These are phyloP conservation scores for Saccharomycopsis vini DNA, from an alignment of 805 yeast species.

Conservation along the genomic window DNA sequence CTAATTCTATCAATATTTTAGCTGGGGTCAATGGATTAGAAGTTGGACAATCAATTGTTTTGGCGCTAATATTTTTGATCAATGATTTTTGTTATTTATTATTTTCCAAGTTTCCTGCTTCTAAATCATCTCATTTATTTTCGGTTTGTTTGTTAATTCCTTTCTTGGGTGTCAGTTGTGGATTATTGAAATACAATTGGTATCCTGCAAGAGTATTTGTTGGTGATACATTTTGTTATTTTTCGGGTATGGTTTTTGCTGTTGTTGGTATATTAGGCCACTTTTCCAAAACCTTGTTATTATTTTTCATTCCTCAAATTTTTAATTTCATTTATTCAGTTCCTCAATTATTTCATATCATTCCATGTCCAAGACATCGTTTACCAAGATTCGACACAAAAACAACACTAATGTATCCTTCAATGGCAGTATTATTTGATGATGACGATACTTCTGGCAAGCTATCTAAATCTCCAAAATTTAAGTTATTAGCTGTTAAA, in stretches of 20 bases:
- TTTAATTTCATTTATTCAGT: constrained; percentile 80
- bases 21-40: constrained; percentile 97
- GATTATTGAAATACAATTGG: constrained; percentile 71
- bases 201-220: constrained; percentile 91
- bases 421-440: constrained; percentile 36
- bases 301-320: constrained; percentile 86
- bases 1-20: constrained; percentile 88
- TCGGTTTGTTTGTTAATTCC: constrained; percentile 78
- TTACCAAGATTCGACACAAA: constrained; percentile 65
- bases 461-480: neutral
- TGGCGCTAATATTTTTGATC: constrained; percentile 58
- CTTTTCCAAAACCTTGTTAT: constrained; percentile 82
- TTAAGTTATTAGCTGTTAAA: constrained; percentile 8
- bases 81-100: constrained; percentile 71
- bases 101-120: constrained; percentile 35
- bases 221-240: constrained; percentile 96
- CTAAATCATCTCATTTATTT: constrained; percentile 74
- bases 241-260: constrained; percentile 98
- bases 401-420: constrained; percentile 71
- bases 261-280: constrained; percentile 95
- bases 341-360: constrained; percentile 82
- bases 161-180: constrained; percentile 74
- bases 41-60: constrained; percentile 85
- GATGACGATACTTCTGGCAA: constrained; percentile 1
- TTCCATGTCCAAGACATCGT: constrained; percentile 95